phyloP scores from a whole-genome alignment of 192 early-diverging fungal species.

The Umbelopsis sp. region DNA sequence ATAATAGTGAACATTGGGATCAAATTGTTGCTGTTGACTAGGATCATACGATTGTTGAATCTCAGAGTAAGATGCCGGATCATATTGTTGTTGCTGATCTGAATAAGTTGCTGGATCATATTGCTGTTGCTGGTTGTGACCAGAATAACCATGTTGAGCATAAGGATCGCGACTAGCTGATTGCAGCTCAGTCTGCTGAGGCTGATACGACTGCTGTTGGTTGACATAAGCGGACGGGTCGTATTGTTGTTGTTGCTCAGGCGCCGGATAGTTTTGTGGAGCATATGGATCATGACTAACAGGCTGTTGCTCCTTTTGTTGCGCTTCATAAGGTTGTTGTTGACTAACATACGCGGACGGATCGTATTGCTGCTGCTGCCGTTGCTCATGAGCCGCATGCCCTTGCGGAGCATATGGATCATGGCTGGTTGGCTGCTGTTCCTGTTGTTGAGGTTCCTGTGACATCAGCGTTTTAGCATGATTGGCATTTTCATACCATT shows the following conservation, averaged over 20 bases:
- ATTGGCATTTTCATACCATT: no score
- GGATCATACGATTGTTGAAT: slow-evolving; percentile 4
- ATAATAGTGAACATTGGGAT: slow-evolving; percentile 39
- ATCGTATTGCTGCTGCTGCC: slow-evolving; percentile 8
- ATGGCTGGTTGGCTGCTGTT: not conserved
- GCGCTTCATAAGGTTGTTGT: not conserved
- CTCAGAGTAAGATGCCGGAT: not conserved
- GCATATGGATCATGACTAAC: no score
- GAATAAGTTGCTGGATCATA: not conserved
- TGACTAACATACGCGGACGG: not conserved
- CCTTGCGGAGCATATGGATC: not conserved
- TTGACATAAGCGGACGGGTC: not conserved
- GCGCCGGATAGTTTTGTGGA: no score
- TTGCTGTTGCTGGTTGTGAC: slow-evolving; percentile 14
- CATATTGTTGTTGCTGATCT: slow-evolving; percentile 3
- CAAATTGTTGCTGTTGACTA: slow-evolving; percentile 30
- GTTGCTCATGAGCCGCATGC: slow-evolving; percentile 8
- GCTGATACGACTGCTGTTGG: not conserved
- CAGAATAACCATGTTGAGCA: no score
- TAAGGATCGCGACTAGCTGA: no score
- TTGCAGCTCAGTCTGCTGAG: no score
- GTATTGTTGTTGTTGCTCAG: not conserved
- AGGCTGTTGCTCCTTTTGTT: slow-evolving; percentile 1
- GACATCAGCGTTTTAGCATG: no score
- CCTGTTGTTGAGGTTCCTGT: no score